A percentile compares a stretch with the other conserved stretches of the same genome.
phyloP scores from a whole-genome alignment of 2,329 filamentous ascomycete species.

The Exophiala xenobiotica region DNA sequence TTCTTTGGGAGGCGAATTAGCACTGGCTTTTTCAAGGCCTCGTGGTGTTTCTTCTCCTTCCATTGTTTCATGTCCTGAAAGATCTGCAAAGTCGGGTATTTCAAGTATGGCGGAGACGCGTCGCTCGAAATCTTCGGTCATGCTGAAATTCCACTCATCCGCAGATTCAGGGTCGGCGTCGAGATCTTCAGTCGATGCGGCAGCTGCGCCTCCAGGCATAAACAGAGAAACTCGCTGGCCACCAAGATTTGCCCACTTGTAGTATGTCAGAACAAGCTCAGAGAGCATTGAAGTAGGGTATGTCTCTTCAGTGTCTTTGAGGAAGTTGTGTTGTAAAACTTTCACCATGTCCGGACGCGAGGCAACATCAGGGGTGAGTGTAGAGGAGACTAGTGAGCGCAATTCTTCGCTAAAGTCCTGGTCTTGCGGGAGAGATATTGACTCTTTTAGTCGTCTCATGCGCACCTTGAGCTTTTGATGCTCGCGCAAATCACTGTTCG shows the following conservation, averaged over 20 bases:
- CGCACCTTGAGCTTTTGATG: slow-evolving; percentile 34
- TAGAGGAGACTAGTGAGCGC: slow-evolving; percentile 45
- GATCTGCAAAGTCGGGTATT: slow-evolving; percentile 33
- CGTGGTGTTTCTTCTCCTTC: slow-evolving; percentile 42
- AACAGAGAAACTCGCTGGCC: slow-evolving; percentile 58
- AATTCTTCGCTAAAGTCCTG: slow-evolving; percentile 46
- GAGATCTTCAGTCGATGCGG: slow-evolving; percentile 49
- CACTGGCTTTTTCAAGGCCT: slow-evolving; percentile 21
- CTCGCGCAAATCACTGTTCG: slow-evolving; percentile 48
- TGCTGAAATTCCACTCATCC: slow-evolving; percentile 66
- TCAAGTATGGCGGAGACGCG: slow-evolving; percentile 47
- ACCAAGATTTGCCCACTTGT: slow-evolving; percentile 49
- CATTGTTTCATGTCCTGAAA: slow-evolving; percentile 46
- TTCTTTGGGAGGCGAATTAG: slow-evolving; percentile 32
- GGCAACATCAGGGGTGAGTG: slow-evolving; percentile 44
- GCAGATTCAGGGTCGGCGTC: slow-evolving; percentile 44
- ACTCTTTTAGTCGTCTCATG: slow-evolving; percentile 47
- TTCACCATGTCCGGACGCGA: slow-evolving; percentile 49
- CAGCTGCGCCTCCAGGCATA: slow-evolving; percentile 58
- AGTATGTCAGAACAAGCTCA: slow-evolving; percentile 49
- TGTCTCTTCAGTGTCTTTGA: slow-evolving; percentile 42
- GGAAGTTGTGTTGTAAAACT: slow-evolving; percentile 47
- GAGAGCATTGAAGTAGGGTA: slow-evolving; percentile 46
- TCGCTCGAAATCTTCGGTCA: slow-evolving; percentile 60
- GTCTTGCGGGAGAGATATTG: slow-evolving; percentile 43